Evolutionary conservation across 805 yeast genomes (phyloP), one percentile per base, ranked within the genome.

Genomic region (Scheffersomyces spartinae): DNA sequence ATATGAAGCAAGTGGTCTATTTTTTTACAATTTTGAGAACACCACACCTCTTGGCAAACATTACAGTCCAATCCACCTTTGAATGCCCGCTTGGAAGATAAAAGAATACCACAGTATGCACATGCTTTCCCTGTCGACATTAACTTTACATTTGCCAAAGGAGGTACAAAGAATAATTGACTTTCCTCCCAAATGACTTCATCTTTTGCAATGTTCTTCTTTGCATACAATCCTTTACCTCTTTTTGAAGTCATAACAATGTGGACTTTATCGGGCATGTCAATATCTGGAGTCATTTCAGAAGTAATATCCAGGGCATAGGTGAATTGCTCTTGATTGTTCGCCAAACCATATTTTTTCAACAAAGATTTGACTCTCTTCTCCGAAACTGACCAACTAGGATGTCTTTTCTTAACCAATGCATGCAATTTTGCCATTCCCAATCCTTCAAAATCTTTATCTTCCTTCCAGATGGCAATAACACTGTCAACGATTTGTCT

Each of bases 1-100:
- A 53, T 50, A 44, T 83, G 94, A 13, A 52, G 21, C 6, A 66
- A 45, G 9, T 47, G 40, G 38, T 75, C 75, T 12, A 35, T 34
- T 30, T 61, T 64, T 39, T 74, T 72, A 54, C 94, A 82, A 7
- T 44, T 47, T 24, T 51, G 56, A 5, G 74, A 64, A 47, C 94
- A 82, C 88, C 91, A 82, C 25, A 73, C 54, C 26, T 72, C 78
- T 6, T 62, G 47, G 38, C 88, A 79, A 9, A 62, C 61, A 26
- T 62, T 56, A 51, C 94, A 82, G 35, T 74, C 78, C 24, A 75
- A 52, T n/a, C 78, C 74, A 3, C 55, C 49, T 30, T 47, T 37
- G 11, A 45, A 41, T 2, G 43, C 34, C 1, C 48, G 26, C 12
- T 45, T 34, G 7, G 48, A 38, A 19, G 47, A 52, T 19, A 74